Base-by-base conservation (phyloP, 371 early-diverging fungal genomes). In the Apophysomyces variabilis region DNA sequence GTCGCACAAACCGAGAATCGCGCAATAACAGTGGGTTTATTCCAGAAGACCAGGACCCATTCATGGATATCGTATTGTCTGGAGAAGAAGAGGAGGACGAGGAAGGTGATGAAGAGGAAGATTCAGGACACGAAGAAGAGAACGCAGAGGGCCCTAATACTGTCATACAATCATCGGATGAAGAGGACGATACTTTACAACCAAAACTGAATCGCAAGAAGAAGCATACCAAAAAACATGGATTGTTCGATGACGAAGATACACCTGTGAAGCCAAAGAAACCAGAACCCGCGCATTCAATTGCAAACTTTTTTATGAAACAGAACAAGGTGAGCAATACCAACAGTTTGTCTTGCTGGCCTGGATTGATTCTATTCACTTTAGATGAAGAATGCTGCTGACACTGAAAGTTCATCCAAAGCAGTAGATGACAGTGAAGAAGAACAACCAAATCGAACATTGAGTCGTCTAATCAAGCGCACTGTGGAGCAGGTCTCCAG, bases 271-370 rank as follows among this genome's bases (percentile, higher is more conserved):
- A 60, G 41, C 61, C 26, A n/a, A 14, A 54, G 2, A 70, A 71
- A 47, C 67, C 73, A 37, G 65, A 58, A n/a, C 73, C 73, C 5
- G 57, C 36, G 16, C 61, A 73, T 35, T 73, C 73, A 5, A 73
- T 73, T 46, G 66, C 66, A 6, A 67, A 69, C 36, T 73, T 73
- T 39, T 73, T 73, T 38, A 66, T 66, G 61, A 59, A 50, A 12
- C 43, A 64, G 57, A 69, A 66, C 63, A 57, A 43, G 18, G 21
- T 26, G 32, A 32, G 4, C 6, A 5, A 12, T 59, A 44, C 47
- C 36, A 46, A 62, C 7, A 21, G 18, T 57, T 57, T 18, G 12
- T 26, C 32, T 26, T 26, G 4, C 6, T 14, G 21, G 5, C 9
- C n/a, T 50, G 54, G 21, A 5, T 39, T 65, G 7, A 38, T 26